phyloP scores from a whole-genome alignment of 2,329 filamentous ascomycete genomes.

The Zasmidium cellare region DNA sequence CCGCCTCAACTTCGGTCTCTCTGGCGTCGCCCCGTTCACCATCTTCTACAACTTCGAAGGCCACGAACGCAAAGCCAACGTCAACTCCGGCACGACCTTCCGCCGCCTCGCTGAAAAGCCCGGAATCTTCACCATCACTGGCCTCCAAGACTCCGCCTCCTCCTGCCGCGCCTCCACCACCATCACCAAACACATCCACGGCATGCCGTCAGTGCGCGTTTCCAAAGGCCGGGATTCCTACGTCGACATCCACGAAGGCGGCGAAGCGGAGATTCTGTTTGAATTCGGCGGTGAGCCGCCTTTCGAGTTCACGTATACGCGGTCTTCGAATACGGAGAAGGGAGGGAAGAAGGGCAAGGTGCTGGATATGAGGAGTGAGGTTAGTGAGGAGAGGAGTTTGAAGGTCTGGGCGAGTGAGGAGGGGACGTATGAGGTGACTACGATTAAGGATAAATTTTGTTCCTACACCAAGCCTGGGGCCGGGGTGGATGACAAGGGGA shows the following conservation, averaged over 20 bases:
- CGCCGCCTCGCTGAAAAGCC: constrained; percentile 89
- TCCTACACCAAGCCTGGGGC: constrained; percentile 75
- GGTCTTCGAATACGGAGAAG: constrained; percentile 80
- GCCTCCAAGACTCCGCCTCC: constrained; percentile 81
- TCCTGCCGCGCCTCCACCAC: constrained; percentile 80
- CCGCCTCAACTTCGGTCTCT: constrained; percentile 86
- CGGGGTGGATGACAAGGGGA: constrained; percentile 34
- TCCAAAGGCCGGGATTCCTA: constrained; percentile 77
- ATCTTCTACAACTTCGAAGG: constrained; percentile 89
- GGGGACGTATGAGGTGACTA: constrained; percentile 95
- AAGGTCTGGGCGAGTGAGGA: constrained; percentile 84
- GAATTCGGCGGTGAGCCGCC: constrained; percentile 94
- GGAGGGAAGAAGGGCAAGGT: constrained; percentile 72
- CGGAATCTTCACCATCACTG: constrained; percentile 83
- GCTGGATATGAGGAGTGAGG: constrained; percentile 86
- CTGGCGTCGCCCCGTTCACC: constrained; percentile 87
- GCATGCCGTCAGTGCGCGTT: constrained; percentile 87
- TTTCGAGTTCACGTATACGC: constrained; percentile 96
- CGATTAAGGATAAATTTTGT: constrained; percentile 91
- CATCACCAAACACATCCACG: constrained; percentile 81
- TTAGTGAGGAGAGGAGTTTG: constrained; percentile 79
- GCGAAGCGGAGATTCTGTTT: constrained; percentile 88
- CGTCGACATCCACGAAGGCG: constrained; percentile 95
- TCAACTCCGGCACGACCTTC: constrained; percentile 78
- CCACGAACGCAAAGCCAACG: constrained; percentile 69